phyloP scores from a whole-genome alignment of 768 basidiomycete genomes.

The Tricholoma hemisulphureum region DNA sequence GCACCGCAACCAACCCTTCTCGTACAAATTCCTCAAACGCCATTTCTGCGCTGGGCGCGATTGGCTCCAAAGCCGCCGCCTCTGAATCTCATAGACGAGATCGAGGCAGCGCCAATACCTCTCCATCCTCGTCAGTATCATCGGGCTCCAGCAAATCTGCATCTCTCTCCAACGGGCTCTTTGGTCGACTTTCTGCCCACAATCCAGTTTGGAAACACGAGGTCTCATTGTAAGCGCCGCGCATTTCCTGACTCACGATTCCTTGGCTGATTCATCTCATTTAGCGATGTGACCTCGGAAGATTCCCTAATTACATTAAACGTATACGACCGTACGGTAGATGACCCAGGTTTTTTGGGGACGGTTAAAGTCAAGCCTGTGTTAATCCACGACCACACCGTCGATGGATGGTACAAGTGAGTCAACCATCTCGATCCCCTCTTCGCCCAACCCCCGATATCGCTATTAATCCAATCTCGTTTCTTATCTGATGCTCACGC shows the following conservation, averaged over 20 bases:
- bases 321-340: constrained; percentile 84
- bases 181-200: constrained; percentile 66
- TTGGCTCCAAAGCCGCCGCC: constrained; percentile 47
- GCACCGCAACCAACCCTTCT: constrained; percentile 60
- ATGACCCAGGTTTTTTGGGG: constrained; percentile 88
- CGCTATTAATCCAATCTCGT: constrained; percentile 12
- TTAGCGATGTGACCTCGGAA: constrained; percentile 91
- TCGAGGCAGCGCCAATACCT: constrained; percentile 41
- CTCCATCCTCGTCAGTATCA: constrained; percentile 40
- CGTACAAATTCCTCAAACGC: constrained; percentile 56
- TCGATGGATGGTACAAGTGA: constrained; percentile 97
- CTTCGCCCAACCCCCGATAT: constrained; percentile 10
- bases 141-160: constrained; percentile 28
- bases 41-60: constrained; percentile 63
- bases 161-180: constrained; percentile 44
- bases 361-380: constrained; percentile 88
- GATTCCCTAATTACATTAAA: constrained; percentile 81
- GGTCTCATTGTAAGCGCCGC: constrained; percentile 88
- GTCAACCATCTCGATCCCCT: constrained; percentile 31
- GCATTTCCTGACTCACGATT: constrained; percentile 7
- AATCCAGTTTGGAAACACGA: constrained; percentile 99
- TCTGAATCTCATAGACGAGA: constrained; percentile 34
- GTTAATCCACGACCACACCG: constrained; percentile 87
- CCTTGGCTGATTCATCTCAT: constrained; percentile 18
- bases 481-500: constrained; percentile 13